Conservation (phyloP, 257 asterid species). For the Anisodus tanguticus region DNA sequence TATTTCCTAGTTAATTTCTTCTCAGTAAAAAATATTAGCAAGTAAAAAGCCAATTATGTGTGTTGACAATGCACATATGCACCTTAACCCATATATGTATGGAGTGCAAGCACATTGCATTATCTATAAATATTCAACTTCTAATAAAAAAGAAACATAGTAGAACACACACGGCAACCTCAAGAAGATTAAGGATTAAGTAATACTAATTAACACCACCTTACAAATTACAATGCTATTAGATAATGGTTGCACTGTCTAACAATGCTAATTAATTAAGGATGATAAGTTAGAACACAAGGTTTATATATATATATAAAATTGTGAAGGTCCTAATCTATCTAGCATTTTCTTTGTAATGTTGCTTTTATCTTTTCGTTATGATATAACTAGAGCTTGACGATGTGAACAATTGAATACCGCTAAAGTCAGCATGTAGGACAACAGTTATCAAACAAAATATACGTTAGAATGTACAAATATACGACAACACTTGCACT, state of each 20-base stretch:
- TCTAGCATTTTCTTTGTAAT: neutral
- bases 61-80: neutral
- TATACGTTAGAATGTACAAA: neutral
- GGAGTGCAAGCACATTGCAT: neutral
- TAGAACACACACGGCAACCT: neutral
- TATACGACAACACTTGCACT: neutral
- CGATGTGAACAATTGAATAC: neutral
- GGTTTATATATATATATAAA: neutral
- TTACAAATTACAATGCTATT: neutral
- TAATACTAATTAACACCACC: neutral
- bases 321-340: conserved; percentile 2
- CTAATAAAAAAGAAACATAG: neutral
- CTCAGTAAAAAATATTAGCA: too few species aligned
- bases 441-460: neutral
- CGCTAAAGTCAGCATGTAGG: neutral
- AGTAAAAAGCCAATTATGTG: neutral
- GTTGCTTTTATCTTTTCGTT: neutral
- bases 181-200: conserved; percentile 13
- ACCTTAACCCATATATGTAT: neutral
- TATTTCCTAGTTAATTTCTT: too few species aligned
- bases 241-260: too few species aligned
- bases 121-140: neutral
- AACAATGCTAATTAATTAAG: neutral
- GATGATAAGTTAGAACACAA: neutral
- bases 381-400: neutral